phyloP scores from a whole-genome alignment of 441 rosid species.

The Kokia cookei region DNA sequence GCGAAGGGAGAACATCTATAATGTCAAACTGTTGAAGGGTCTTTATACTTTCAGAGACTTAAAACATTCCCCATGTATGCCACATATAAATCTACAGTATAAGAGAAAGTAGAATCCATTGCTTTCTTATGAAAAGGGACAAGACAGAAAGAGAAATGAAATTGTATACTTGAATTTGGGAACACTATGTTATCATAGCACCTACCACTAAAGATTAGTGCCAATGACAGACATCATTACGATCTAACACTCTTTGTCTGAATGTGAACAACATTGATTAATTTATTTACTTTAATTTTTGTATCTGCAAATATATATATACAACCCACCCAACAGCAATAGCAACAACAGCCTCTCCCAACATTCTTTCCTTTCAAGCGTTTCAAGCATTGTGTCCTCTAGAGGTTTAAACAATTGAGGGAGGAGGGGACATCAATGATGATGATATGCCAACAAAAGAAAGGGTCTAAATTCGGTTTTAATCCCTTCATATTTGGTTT shows the following conservation, averaged over 20 bases:
- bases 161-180: neutral
- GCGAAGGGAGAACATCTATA: neutral
- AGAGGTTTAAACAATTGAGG: neutral
- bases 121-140: neutral
- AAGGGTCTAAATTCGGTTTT: no score
- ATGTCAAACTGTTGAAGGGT: neutral
- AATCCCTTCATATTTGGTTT: no score
- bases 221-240: neutral
- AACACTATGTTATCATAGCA: neutral
- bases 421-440: neutral
- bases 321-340: neutral
- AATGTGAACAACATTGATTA: neutral
- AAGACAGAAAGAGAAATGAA: neutral
- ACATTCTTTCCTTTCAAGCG: slow-evolving; percentile 33
- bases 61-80: neutral
- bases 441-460: neutral
- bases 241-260: neutral
- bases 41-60: neutral
- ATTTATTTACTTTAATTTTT: neutral
- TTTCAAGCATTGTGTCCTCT: neutral
- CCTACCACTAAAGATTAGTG: slow-evolving; percentile 1
- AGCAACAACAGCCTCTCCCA: neutral
- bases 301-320: neutral
- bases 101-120: neutral
- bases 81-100: neutral